phyloP scores from a whole-genome alignment of 805 yeast genomes.

The Starmerella davenportii region DNA sequence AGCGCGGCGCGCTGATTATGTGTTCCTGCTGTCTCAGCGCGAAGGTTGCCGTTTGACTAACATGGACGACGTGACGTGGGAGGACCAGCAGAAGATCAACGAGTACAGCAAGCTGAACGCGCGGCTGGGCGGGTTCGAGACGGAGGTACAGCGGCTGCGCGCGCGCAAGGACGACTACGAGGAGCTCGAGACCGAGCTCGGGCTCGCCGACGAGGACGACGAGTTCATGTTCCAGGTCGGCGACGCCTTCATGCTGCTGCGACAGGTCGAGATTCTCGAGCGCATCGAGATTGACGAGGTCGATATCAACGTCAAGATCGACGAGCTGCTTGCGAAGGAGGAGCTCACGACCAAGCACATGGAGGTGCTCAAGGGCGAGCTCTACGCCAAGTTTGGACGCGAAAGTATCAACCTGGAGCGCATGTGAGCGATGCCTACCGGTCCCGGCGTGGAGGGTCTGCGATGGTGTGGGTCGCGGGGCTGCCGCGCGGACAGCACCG shows the following conservation, averaged over 20 bases:
- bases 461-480: no score
- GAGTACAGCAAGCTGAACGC: conserved; percentile 68
- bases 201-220: conserved; percentile 50
- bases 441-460: no score
- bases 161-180: conserved; percentile 76
- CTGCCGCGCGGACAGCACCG: no score
- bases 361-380: conserved; percentile 42
- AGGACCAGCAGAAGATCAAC: conserved; percentile 79
- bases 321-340: conserved; percentile 29
- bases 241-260: conserved; percentile 53
- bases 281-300: conserved; percentile 48
- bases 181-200: conserved; percentile 70
- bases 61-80: conserved; percentile 51
- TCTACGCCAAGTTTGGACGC: conserved; percentile 78
- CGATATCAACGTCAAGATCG: conserved; percentile 3
- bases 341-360: conserved; percentile 36
- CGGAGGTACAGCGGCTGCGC: conserved; percentile 31
- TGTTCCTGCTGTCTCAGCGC: not conserved
- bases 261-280: conserved; percentile 47
- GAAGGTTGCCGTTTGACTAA: not conserved
- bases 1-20: no score
- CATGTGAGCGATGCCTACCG: conserved; percentile 13
- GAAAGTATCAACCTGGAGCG: conserved; percentile 64
- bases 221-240: conserved; percentile 51
- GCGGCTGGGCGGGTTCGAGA: conserved; percentile 42